Conservation (phyloP, 2,329 filamentous ascomycete genomes). For the Aspergillus niger region DNA sequence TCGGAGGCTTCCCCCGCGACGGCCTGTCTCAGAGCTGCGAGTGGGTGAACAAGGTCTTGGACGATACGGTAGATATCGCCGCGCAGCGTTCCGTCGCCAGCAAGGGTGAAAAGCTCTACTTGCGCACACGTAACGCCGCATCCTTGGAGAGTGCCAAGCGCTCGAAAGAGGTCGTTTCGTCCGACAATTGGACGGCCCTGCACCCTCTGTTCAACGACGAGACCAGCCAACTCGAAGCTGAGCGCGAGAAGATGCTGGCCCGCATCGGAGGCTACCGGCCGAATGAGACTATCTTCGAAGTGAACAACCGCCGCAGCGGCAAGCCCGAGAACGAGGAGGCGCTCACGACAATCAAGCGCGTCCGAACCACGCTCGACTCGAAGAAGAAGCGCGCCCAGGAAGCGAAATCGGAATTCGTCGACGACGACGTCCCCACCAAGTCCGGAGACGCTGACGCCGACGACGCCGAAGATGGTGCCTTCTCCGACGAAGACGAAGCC, state of each 20-base stretch:
- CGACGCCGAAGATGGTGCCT: constrained; percentile 38
- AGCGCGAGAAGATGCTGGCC: constrained; percentile 82
- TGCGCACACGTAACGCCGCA: constrained; percentile 85
- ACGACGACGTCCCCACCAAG: constrained; percentile 21
- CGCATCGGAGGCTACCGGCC: constrained; percentile 87
- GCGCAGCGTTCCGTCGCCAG: constrained; percentile 70
- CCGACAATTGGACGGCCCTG: constrained; percentile 70
- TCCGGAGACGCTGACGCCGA: constrained; percentile 30
- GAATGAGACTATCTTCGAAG: constrained; percentile 93
- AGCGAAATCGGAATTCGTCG: constrained; percentile 27
- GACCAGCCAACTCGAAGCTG: constrained; percentile 62
- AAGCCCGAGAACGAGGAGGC: constrained; percentile 69
- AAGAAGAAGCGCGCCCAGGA: constrained; percentile 44
- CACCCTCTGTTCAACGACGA: constrained; percentile 79
- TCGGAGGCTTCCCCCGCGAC: constrained; percentile 74
- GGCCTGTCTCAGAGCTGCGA: constrained; percentile 75
- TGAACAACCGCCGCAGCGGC: constrained; percentile 74
- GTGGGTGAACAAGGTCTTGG: constrained; percentile 76
- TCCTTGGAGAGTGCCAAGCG: constrained; percentile 88
- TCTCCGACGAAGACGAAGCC: constrained; percentile 42
- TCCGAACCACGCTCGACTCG: constrained; percentile 45
- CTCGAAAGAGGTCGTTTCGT: constrained; percentile 72
- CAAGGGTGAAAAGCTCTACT: constrained; percentile 92
- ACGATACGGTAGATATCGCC: constrained; percentile 72
- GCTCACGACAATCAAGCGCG: constrained; percentile 53